phyloP scores from a whole-genome alignment of 2,329 filamentous ascomycete genomes.

The Coniochaeta sp. region DNA sequence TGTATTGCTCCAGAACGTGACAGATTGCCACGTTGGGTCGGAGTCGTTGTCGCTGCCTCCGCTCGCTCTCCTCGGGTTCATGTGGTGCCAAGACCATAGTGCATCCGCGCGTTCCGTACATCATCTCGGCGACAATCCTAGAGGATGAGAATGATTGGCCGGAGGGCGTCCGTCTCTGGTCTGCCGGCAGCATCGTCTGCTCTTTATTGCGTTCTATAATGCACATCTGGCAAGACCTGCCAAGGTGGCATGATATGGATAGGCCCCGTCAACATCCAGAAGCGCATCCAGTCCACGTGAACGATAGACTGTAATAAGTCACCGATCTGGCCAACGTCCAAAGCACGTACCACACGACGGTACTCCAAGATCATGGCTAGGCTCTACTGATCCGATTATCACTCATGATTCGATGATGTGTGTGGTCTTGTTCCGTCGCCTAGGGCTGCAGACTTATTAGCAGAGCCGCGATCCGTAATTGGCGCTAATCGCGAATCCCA shows the following conservation, averaged over 20 bases:
- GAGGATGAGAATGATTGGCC: neutral
- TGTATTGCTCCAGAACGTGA: neutral
- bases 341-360: no score
- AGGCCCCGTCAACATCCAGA: no score
- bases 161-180: neutral
- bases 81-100: neutral
- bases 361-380: neutral
- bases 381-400: neutral
- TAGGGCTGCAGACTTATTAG: neutral
- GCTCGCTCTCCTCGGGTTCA: neutral
- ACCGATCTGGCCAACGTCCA: neutral
- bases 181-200: neutral
- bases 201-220: neutral
- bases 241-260: neutral
- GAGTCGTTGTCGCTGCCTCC: neutral
- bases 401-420: neutral
- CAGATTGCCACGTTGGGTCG: neutral
- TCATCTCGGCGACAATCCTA: neutral
- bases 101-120: neutral
- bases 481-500: neutral
- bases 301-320: neutral
- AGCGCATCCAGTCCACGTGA: neutral
- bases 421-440: neutral
- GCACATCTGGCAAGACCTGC: neutral
- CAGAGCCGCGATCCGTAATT: neutral